Conservation (phyloP, 2,329 filamentous ascomycete species). For the Talaromyces sp. region DNA sequence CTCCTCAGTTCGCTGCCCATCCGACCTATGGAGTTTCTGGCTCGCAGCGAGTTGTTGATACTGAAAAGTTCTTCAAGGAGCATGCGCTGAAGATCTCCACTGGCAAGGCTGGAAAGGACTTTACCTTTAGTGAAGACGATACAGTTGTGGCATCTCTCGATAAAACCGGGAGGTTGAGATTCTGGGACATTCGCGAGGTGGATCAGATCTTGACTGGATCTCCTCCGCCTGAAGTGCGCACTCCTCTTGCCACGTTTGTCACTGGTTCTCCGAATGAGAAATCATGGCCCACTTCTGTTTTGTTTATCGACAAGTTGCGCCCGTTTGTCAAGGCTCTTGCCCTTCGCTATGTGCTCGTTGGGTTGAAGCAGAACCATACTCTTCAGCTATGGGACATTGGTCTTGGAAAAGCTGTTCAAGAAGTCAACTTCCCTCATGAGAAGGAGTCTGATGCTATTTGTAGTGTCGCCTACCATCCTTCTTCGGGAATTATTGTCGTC, state of each 20-base stretch:
- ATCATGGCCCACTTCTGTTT: slow-evolving; percentile 92
- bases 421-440: slow-evolving; percentile 91
- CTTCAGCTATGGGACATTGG: slow-evolving; percentile 97
- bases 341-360: slow-evolving; percentile 90
- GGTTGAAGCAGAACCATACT: slow-evolving; percentile 98
- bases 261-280: slow-evolving; percentile 87
- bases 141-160: slow-evolving; percentile 90
- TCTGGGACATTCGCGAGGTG: slow-evolving; percentile 91
- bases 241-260: slow-evolving; percentile 78
- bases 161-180: slow-evolving; percentile 92
- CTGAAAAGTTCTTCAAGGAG: slow-evolving; percentile 79
- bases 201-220: slow-evolving; percentile 47
- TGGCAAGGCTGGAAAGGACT: slow-evolving; percentile 97
- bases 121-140: slow-evolving; percentile 95
- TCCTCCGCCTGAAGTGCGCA: slow-evolving; percentile 67
- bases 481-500: slow-evolving; percentile 87
- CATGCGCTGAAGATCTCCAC: slow-evolving; percentile 91
- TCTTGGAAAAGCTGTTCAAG: slow-evolving; percentile 90
- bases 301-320: slow-evolving; percentile 92
- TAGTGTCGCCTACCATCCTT: slow-evolving; percentile 89
- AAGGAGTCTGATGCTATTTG: slow-evolving; percentile 98
- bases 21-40: slow-evolving; percentile 45
- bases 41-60: slow-evolving; percentile 63
- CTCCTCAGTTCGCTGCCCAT: slow-evolving; percentile 51
- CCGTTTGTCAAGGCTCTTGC: slow-evolving; percentile 87